Conservation (phyloP, 2,329 filamentous ascomycete genomes). For the Knoxdaviesia proteae region DNA sequence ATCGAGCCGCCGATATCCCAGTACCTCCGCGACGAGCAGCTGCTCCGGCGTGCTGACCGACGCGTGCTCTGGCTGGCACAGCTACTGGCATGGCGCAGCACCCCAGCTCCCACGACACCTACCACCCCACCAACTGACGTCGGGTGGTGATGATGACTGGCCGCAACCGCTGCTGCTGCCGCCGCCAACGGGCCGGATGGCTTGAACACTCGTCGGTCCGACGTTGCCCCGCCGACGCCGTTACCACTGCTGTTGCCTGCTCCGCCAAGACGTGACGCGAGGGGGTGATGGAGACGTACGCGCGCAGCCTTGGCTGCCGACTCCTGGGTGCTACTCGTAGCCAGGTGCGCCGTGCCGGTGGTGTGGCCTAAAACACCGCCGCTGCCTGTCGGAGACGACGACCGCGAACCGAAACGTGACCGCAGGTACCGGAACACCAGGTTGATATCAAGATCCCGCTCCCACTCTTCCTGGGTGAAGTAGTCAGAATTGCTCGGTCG, state of each 20-base stretch:
- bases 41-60: slow-evolving; percentile 45
- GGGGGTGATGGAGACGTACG: slow-evolving; percentile 73
- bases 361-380: slow-evolving; percentile 11
- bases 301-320: slow-evolving; percentile 58
- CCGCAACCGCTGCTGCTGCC: too few relatives aligned
- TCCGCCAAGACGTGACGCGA: slow-evolving; percentile 13
- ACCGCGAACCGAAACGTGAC: slow-evolving; percentile 44
- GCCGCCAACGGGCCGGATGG: slow-evolving; percentile 23
- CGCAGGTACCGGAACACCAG: slow-evolving; percentile 80
- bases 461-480: slow-evolving; percentile 69
- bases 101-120: too few relatives aligned
- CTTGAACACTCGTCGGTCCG: slow-evolving; percentile 37
- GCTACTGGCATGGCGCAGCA: slow-evolving; percentile 34
- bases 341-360: slow-evolving; percentile 23
- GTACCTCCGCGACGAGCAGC: slow-evolving; percentile 61
- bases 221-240: slow-evolving; percentile 33
- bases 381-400: slow-evolving; percentile 8
- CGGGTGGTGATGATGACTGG: too few relatives aligned
- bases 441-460: slow-evolving; percentile 73
- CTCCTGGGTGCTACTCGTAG: slow-evolving; percentile 35
- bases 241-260: too few relatives aligned
- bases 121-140: too few relatives aligned
- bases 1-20: slow-evolving; percentile 78
- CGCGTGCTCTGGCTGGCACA: slow-evolving; percentile 79
- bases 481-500: slow-evolving; percentile 6